A percentile compares a stretch with the other conserved stretches of the same genome.
Conservation (phyloP, 805 yeast species). For the Scheffersomyces ergatensis region DNA sequence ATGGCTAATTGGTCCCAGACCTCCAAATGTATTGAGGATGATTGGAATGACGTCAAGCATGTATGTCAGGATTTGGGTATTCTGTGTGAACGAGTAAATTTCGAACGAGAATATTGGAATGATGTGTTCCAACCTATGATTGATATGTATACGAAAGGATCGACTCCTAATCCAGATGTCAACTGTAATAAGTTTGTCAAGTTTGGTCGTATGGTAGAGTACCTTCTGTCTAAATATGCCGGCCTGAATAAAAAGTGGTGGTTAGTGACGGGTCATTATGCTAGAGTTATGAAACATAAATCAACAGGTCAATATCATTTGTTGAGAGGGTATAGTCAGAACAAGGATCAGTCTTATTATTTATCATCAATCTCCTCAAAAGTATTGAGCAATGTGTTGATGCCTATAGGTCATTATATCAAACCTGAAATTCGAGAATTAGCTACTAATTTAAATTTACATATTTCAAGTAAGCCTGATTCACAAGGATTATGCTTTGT, state of each 20-base stretch:
- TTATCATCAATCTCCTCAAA: constrained; percentile 60
- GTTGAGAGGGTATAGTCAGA: constrained; percentile 52
- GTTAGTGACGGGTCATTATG: constrained; percentile 88
- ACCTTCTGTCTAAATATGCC: constrained; percentile 39
- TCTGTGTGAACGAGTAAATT: constrained; percentile 72
- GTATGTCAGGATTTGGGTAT: constrained; percentile 62
- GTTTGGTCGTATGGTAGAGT: constrained; percentile 73
- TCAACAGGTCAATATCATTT: constrained; percentile 40
- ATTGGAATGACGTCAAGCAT: constrained; percentile 79
- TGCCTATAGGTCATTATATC: constrained; percentile 78
- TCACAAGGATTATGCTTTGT: constrained; percentile 96
- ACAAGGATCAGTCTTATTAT: constrained; percentile 91
- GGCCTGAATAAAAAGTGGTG: constrained; percentile 52
- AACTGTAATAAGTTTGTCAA: constrained; percentile 83
- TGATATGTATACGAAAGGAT: constrained; percentile 62
- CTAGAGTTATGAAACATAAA: constrained; percentile 45
- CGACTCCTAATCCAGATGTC: constrained; percentile 94
- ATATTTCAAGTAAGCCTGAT: constrained; percentile 79
- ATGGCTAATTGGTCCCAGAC: constrained; percentile 89
- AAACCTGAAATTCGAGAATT: constrained; percentile 73
- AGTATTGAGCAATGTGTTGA: constrained; percentile 48
- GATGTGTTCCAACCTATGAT: constrained; percentile 94
- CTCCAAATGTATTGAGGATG: constrained; percentile 74
- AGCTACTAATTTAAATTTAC: constrained; percentile 54
- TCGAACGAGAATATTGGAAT: constrained; percentile 90